Conservation (phyloP, 148 eudicot genomes). For the Gaultheria prostrata region DNA sequence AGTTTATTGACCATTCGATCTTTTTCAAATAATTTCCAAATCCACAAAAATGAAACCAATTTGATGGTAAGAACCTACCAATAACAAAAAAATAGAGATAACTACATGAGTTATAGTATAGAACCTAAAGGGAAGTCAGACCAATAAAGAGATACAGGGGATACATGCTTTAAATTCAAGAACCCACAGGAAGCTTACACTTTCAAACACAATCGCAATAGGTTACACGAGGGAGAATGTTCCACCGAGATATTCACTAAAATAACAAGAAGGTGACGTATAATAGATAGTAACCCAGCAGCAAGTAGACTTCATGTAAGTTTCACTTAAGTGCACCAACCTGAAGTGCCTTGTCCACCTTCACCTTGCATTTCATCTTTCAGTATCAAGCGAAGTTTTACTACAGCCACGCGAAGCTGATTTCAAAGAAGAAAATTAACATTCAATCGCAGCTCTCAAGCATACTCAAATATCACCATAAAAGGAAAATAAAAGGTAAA, state of each 20-base stretch:
- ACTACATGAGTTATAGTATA: neutral
- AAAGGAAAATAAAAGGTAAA: neutral
- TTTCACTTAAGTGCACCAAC: conserved; percentile 26
- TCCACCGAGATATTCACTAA: neutral
- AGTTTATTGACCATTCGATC: neutral
- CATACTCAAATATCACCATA: neutral
- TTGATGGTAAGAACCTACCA: neutral
- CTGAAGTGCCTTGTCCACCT: conserved; percentile 29
- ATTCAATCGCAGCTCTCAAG: neutral
- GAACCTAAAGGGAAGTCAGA: neutral
- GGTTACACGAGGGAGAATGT: neutral
- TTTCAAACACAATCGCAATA: neutral
- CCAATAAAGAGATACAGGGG: neutral
- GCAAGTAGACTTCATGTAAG: neutral
- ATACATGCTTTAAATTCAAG: neutral
- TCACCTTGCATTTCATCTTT: conserved; percentile 31
- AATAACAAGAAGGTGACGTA: neutral
- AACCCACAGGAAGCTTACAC: neutral
- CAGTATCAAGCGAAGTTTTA: conserved; percentile 37
- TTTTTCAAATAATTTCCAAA: conserved; percentile 5
- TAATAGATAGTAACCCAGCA: neutral
- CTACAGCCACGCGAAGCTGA: conserved; percentile 46
- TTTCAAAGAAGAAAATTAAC: conserved; percentile 15
- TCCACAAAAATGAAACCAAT: neutral
- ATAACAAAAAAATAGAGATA: neutral